Conservation (phyloP, 441 rosid species). For the Pelargonium australe region DNA sequence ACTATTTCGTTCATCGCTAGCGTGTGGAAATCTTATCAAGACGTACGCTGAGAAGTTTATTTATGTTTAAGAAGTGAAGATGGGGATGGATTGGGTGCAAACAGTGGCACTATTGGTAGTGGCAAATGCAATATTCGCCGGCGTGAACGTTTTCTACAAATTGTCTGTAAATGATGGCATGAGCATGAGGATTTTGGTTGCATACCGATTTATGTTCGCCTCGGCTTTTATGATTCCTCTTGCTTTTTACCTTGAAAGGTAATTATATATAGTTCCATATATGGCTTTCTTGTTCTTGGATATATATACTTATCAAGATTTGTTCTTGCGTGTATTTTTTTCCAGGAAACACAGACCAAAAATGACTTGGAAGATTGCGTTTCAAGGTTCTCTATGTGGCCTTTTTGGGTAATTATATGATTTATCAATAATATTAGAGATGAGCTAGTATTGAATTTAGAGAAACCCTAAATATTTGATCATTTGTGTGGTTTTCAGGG, state of each 20-base stretch:
- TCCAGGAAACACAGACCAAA: conserved; percentile 23
- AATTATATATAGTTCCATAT: background rate
- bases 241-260: conserved; percentile 40
- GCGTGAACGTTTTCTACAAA: conserved; percentile 31
- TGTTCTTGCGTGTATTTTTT: background rate
- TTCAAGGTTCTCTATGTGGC: conserved; percentile 26
- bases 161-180: conserved; percentile 36
- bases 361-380: conserved; percentile 20
- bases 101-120: too few species aligned
- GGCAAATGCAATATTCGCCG: conserved; percentile 15
- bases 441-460: background rate
- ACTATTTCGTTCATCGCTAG: too few species aligned
- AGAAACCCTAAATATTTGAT: background rate
- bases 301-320: background rate
- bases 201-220: conserved; percentile 40
- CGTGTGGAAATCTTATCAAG: too few species aligned
- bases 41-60: too few species aligned
- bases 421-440: background rate
- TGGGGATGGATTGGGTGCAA: too few species aligned
- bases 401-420: conserved; percentile 30
- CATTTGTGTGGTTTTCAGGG: conserved; percentile 25
- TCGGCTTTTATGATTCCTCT: conserved; percentile 32
- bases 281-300: too few species aligned
- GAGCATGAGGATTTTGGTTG: conserved; percentile 32
- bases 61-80: too few species aligned